Evolutionary conservation across 805 yeast genomes (phyloP).

Genomic region (Spathaspora girioi): DNA sequence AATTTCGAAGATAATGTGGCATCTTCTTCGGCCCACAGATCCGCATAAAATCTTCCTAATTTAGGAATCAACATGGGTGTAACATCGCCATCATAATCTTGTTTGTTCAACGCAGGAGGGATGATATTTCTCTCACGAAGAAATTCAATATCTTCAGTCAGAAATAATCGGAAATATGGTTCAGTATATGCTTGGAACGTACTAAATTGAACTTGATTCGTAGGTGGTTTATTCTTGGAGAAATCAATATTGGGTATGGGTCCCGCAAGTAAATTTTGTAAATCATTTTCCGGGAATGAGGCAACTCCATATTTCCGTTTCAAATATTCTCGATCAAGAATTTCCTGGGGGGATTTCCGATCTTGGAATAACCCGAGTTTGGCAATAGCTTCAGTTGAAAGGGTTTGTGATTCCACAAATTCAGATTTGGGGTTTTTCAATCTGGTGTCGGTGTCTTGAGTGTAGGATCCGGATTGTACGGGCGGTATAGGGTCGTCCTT

Average conservation of each 20-base stretch:
- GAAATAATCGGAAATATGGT: slow-evolving; percentile 71
- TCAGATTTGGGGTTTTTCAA: slow-evolving; percentile 72
- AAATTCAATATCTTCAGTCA: slow-evolving; percentile 79
- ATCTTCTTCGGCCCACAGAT: slow-evolving; percentile 86
- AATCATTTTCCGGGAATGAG: slow-evolving; percentile 78
- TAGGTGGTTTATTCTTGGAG: slow-evolving; percentile 63
- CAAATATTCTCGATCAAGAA: slow-evolving; percentile 69
- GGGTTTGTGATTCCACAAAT: slow-evolving; percentile 65
- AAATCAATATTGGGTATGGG: slow-evolving; percentile 83
- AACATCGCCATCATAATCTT: slow-evolving; percentile 58
- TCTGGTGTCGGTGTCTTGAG: slow-evolving; percentile 54
- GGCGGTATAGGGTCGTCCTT: slow-evolving; percentile 42
- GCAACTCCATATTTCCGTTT: slow-evolving; percentile 83
- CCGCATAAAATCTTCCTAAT: slow-evolving; percentile 77
- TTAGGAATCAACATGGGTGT: slow-evolving; percentile 81
- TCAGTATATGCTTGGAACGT: slow-evolving; percentile 86
- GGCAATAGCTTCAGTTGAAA: slow-evolving; percentile 59
- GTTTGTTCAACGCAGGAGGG: slow-evolving; percentile 45
- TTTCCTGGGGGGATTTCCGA: slow-evolving; percentile 51
- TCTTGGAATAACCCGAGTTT: slow-evolving; percentile 66
- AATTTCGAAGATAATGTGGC: slow-evolving; percentile 39
- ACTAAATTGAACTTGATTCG: slow-evolving; percentile 87
- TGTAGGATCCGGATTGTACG: slow-evolving; percentile 39
- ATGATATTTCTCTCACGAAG: slow-evolving; percentile 58
- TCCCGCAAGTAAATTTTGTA: slow-evolving; percentile 79